Conservation (phyloP, 805 yeast species). For the Ogataea thermomethanolica region DNA sequence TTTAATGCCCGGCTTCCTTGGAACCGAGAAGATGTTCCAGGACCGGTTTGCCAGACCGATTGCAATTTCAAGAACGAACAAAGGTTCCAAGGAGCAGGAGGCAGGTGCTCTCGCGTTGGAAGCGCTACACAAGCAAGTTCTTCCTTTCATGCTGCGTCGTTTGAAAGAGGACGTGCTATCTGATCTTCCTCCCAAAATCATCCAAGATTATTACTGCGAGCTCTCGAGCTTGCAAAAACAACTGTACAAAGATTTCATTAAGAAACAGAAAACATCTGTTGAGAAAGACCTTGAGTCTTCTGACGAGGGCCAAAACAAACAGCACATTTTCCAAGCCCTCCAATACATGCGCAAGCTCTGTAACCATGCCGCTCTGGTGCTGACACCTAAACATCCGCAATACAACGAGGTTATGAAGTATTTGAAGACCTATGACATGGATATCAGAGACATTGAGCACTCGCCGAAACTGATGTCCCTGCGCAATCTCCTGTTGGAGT, state of each 20-base stretch:
- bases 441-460: constrained; percentile 69
- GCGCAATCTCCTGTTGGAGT: constrained; percentile 75
- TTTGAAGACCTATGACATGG: constrained; percentile 54
- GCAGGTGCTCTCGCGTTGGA: constrained; percentile 95
- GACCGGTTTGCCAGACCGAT: constrained; percentile 97
- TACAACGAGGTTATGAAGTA: constrained; percentile 61
- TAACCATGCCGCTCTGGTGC: constrained; percentile 91
- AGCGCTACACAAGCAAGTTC: constrained; percentile 91
- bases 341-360: constrained; percentile 97
- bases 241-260: constrained; percentile 84
- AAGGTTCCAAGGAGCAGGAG: constrained; percentile 92
- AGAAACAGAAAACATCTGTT: constrained; percentile 73
- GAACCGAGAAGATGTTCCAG: constrained; percentile 89
- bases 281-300: constrained; percentile 53
- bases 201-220: constrained; percentile 97
- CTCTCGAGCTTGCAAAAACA: constrained; percentile 85
- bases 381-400: constrained; percentile 81
- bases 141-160: constrained; percentile 95
- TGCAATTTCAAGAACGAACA: constrained; percentile 86
- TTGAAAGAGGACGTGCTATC: constrained; percentile 93
- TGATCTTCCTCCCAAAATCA: constrained; percentile 96
- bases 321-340: constrained; percentile 94
- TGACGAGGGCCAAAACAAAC: constrained; percentile 49
- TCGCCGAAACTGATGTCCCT: constrained; percentile 89
- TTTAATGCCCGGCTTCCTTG: constrained; percentile 97